phyloP scores from a whole-genome alignment of 306 rosid species.

The Glycine tomentella region DNA sequence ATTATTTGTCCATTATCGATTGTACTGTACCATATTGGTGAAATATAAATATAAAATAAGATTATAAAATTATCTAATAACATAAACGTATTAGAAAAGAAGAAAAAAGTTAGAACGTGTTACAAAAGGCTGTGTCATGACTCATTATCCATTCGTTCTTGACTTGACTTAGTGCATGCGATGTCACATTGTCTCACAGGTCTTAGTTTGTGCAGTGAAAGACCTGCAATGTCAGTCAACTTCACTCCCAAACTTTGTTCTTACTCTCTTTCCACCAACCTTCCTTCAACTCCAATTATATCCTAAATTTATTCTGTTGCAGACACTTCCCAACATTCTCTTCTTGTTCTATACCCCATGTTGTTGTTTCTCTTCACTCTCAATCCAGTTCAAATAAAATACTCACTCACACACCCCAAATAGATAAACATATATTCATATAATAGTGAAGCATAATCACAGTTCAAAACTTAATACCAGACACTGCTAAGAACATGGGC shows the following conservation, averaged over 20 bases:
- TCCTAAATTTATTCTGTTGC: background rate
- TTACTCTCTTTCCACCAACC: constrained; percentile 16
- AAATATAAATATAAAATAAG: no score
- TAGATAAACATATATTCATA: background rate
- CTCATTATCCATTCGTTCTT: background rate
- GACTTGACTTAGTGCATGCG: constrained; percentile 3
- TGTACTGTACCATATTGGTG: no score
- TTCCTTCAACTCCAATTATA: constrained; percentile 4
- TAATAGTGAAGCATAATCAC: constrained; percentile 11
- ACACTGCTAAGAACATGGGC: constrained; percentile 49
- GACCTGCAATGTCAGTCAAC: constrained; percentile 49
- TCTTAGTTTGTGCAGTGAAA: constrained; percentile 2
- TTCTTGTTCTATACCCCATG: constrained; percentile 12
- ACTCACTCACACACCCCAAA: background rate
- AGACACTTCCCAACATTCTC: constrained; percentile 18
- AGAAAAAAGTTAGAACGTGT: background rate
- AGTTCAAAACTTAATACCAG: background rate
- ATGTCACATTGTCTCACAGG: background rate
- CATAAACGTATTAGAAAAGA: background rate
- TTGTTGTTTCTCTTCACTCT: constrained; percentile 33
- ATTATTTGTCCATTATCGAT: no score
- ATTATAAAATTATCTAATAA: no score
- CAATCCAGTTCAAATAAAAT: constrained; percentile 4
- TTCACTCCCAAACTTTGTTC: constrained; percentile 37
- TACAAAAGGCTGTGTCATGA: background rate